A percentile compares a stretch with the other conserved stretches of the same genome.
Conservation (phyloP, 768 basidiomycete genomes). For the Wakefieldia striispora region DNA sequence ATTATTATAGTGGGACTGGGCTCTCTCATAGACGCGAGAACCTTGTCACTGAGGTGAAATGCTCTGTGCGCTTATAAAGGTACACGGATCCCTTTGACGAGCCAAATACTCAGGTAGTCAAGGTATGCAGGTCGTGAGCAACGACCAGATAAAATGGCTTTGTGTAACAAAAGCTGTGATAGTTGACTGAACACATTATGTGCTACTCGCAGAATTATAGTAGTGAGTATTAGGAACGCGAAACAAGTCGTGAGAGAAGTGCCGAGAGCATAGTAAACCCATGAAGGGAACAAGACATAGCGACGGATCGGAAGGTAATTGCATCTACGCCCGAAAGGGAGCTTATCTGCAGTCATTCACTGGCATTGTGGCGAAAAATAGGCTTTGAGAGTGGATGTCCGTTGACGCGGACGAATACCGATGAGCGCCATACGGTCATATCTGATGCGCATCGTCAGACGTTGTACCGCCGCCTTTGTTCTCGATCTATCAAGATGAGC, state of each 20-base stretch:
- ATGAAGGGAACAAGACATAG: not conserved
- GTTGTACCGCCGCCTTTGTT: constrained; percentile 67
- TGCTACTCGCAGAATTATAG: constrained; percentile 2
- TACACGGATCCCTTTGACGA: not conserved
- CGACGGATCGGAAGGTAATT: not conserved
- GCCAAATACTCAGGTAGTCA: no score
- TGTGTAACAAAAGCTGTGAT: constrained; percentile 13
- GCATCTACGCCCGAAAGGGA: not conserved
- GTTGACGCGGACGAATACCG: constrained; percentile 18
- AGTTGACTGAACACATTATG: constrained; percentile 27
- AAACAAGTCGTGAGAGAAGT: not conserved
- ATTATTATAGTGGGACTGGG: no score
- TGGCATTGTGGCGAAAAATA: constrained; percentile 29
- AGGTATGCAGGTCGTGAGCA: no score
- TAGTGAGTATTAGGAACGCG: constrained; percentile 1
- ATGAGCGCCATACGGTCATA: constrained; percentile 51
- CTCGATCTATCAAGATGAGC: constrained; percentile 75
- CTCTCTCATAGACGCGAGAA: no score
- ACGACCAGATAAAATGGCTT: not conserved
- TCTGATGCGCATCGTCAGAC: constrained; percentile 57
- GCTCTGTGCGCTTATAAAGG: not conserved
- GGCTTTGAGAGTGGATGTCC: constrained; percentile 26
- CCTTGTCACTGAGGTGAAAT: no score
- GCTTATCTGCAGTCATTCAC: not conserved
- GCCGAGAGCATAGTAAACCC: not conserved